These are phyloP conservation scores for Brassica incana DNA, from an alignment of 345 rosid genomes.

Conservation along the genomic window DNA sequence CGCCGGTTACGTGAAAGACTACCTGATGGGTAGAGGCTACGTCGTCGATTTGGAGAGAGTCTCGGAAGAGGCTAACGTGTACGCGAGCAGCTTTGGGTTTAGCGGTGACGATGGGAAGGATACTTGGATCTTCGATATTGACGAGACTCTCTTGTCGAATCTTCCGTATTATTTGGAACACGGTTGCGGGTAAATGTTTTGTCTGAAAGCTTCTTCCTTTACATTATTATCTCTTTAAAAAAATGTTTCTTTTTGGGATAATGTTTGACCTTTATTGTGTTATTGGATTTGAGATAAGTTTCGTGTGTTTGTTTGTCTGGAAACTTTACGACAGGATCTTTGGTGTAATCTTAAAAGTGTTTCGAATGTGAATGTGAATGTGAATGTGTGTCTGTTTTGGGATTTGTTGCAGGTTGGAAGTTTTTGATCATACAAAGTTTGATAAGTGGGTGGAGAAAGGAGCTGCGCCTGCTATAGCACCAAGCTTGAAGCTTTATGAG, in stretches of 20 bases:
- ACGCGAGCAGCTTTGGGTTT: conserved; percentile 55
- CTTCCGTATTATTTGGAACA: conserved; percentile 77
- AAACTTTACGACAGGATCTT: not conserved
- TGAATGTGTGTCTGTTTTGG: conserved; percentile 14
- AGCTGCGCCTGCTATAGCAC: conserved; percentile 62
- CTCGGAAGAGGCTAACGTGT: conserved; percentile 57
- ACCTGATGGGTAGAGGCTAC: conserved; percentile 58
- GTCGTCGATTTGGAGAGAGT: conserved; percentile 59
- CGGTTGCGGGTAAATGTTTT: conserved; percentile 61
- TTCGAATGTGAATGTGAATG: conserved; percentile 3
- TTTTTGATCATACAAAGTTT: conserved; percentile 58
- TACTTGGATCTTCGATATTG: conserved; percentile 85
- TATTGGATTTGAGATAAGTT: not conserved
- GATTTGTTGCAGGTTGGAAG: conserved; percentile 57
- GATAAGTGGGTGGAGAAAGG: conserved; percentile 85
- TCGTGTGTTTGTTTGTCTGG: conserved; percentile 12
- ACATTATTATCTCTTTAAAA: not conserved
- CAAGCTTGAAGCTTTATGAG: conserved; percentile 73
- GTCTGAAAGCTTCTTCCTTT: not conserved
- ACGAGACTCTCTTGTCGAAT: conserved; percentile 87
- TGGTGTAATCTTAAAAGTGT: not conserved
- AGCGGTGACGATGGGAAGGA: conserved; percentile 57
- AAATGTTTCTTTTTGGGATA: not conserved
- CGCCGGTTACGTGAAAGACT: conserved; percentile 55
- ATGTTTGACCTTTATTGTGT: not conserved